phyloP scores from a whole-genome alignment of 176 grass and related monocot genomes.

The Leersia perrieri region DNA sequence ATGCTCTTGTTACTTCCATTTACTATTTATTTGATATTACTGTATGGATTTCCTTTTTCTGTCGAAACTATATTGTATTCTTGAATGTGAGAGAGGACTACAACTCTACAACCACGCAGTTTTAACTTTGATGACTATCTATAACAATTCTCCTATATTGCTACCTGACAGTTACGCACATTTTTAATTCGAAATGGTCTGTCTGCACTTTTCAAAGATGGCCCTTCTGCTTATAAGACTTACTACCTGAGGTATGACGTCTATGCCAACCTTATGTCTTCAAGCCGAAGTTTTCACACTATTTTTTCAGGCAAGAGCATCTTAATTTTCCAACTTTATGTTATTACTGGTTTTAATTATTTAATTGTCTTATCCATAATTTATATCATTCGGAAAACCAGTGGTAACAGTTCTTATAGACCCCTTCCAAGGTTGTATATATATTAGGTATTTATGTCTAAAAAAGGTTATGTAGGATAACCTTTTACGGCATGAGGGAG shows the following conservation, averaged over 20 bases:
- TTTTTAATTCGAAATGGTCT: constrained; percentile 98
- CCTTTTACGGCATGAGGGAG: background rate
- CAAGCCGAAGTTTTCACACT: background rate
- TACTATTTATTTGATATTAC: background rate
- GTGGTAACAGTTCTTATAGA: background rate
- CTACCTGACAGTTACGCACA: constrained; percentile 70
- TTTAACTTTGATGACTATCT: constrained; percentile 16
- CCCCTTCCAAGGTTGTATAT: background rate
- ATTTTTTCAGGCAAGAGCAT: background rate
- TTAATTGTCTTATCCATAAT: constrained; percentile 14
- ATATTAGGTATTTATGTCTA: background rate
- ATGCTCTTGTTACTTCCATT: constrained; percentile 1
- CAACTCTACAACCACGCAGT: background rate
- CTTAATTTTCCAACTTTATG: background rate
- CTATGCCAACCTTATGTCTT: background rate
- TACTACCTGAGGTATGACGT: constrained; percentile 84
- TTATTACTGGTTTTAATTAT: background rate
- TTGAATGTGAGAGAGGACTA: background rate
- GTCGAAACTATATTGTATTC: constrained; percentile 8
- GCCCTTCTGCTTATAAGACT: constrained; percentile 78
- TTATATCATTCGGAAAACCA: background rate
- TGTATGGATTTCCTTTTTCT: constrained; percentile 5
- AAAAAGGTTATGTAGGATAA: background rate
- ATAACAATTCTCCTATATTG: constrained; percentile 37
- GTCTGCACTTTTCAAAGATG: constrained; percentile 88